Evolutionary conservation across 1,284 basidiomycete genomes (phyloP).

Genomic region (Ustilago loliicola): DNA sequence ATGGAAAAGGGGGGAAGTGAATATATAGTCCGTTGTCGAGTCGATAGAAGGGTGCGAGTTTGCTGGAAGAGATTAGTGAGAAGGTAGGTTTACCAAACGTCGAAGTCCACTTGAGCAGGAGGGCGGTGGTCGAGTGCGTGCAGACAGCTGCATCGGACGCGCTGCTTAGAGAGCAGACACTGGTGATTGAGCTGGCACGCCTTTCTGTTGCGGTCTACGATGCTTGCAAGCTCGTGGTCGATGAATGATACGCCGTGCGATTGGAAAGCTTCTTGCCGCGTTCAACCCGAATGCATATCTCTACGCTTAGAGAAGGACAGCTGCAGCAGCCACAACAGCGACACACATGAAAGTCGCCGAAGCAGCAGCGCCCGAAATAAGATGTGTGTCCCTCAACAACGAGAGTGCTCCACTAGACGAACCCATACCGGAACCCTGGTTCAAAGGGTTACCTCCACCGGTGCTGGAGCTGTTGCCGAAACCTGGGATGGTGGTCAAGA

Average conservation of each 20-base stretch:
- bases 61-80: neutral
- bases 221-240: too few relatives aligned
- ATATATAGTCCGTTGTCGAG: constrained; percentile 17
- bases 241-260: too few relatives aligned
- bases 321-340: constrained; percentile 31
- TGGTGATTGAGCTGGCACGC: too few relatives aligned
- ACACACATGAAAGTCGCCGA: constrained; percentile 24
- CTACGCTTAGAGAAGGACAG: constrained; percentile 27
- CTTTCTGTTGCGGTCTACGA: too few relatives aligned
- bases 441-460: constrained; percentile 13
- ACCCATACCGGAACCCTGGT: constrained; percentile 32
- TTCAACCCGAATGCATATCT: neutral
- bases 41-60: neutral
- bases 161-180: too few relatives aligned
- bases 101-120: neutral
- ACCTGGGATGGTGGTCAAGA: constrained; percentile 53
- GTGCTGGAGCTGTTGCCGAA: constrained; percentile 46
- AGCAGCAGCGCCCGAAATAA: constrained; percentile 26
- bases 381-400: constrained; percentile 25
- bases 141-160: too few relatives aligned
- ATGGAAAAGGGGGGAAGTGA: constrained; percentile 12
- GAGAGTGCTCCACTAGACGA: constrained; percentile 38
- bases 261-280: neutral
- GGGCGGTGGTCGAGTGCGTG: too few relatives aligned
- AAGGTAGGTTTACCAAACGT: neutral